Evolutionary conservation across 192 early-diverging fungal species (phyloP).

Genomic region (Entomortierella beljakovae): DNA sequence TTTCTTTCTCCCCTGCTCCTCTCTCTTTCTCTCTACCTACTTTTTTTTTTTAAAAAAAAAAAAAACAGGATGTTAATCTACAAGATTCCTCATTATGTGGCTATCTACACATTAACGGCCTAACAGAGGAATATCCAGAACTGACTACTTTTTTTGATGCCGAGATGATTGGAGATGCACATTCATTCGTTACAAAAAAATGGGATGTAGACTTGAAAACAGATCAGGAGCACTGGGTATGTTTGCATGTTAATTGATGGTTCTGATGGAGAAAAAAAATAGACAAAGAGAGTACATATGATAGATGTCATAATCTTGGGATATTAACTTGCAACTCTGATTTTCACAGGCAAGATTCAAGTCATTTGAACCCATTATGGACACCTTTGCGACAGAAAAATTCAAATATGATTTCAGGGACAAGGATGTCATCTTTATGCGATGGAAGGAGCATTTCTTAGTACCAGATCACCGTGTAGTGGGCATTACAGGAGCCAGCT

Average conservation of each 20-base stretch:
- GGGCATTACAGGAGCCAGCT: conserved; percentile 83
- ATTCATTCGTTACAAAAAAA: conserved; percentile 85
- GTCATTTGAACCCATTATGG: conserved; percentile 60
- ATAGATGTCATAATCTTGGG: neutral
- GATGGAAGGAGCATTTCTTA: conserved; percentile 95
- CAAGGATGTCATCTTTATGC: conserved; percentile 83
- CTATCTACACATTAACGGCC: conserved; percentile 83
- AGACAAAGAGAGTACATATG: neutral
- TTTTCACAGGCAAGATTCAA: conserved; percentile 55
- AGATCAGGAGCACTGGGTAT: conserved; percentile 83
- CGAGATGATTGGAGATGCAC: conserved; percentile 81
- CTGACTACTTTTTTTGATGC: conserved; percentile 90
- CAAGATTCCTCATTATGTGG: conserved; percentile 79
- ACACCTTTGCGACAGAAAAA: conserved; percentile 60
- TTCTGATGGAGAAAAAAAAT: neutral
- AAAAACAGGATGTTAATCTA: conserved; percentile 78
- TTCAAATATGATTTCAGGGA: conserved; percentile 62
- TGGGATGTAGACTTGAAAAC: conserved; percentile 82
- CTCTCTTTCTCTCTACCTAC: neutral
- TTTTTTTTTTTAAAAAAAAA: too few relatives aligned
- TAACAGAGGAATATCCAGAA: conserved; percentile 83
- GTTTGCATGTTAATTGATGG: neutral
- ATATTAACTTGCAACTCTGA: neutral
- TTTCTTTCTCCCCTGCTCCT: neutral
- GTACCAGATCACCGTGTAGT: conserved; percentile 86